Conservation (phyloP, 2,329 filamentous ascomycete genomes). For the Mycocentrospora acerina region DNA sequence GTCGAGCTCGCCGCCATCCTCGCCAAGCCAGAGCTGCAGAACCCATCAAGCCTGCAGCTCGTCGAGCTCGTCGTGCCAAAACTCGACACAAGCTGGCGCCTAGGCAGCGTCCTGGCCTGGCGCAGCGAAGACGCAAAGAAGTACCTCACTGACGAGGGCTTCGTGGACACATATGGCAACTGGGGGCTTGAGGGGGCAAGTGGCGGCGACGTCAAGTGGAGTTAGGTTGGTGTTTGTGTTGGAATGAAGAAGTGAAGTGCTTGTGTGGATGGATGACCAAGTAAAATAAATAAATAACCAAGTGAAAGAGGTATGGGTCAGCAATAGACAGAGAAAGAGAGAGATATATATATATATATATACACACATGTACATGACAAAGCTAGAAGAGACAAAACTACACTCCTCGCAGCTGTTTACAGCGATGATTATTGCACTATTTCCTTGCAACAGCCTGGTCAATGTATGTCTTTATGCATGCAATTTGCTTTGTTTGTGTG, state of each 20-base stretch:
- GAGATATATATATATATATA: no score
- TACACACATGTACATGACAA: no score
- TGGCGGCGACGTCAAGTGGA: slow-evolving; percentile 29
- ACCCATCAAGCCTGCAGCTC: slow-evolving; percentile 40
- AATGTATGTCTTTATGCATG: no score
- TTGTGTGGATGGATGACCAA: neutral
- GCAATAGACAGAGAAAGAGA: no score
- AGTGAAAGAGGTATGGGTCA: no score
- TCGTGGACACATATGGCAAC: slow-evolving; percentile 37
- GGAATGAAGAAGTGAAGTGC: neutral
- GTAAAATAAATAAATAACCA: no score
- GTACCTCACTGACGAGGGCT: slow-evolving; percentile 43
- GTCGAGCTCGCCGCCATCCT: slow-evolving; percentile 42
- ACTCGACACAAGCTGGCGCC: slow-evolving; percentile 44
- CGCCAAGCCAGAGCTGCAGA: slow-evolving; percentile 25
- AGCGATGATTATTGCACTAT: no score
- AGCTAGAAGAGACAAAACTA: no score
- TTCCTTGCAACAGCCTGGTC: no score
- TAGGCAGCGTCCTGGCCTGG: slow-evolving; percentile 38
- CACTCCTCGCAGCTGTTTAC: no score
- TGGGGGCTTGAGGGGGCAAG: slow-evolving; percentile 30
- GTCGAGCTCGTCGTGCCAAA: slow-evolving; percentile 45
- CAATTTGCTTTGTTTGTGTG: no score
- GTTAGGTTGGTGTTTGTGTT: slow-evolving; percentile 1
- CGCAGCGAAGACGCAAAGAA: slow-evolving; percentile 38